phyloP scores from a whole-genome alignment of 2,329 filamentous ascomycete species.

The Colletotrichum sojae region DNA sequence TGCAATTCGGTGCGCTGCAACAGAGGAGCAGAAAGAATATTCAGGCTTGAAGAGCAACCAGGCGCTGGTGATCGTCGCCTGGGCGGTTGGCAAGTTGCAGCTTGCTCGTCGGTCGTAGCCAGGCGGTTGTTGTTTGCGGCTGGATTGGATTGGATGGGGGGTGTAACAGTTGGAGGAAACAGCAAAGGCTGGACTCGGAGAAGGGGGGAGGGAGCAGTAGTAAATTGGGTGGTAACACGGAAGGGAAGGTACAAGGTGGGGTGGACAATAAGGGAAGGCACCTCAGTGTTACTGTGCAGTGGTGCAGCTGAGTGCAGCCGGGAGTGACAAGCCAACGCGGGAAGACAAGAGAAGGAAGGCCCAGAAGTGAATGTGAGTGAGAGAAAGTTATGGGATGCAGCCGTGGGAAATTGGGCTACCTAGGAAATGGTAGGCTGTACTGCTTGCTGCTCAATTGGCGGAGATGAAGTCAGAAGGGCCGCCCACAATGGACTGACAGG shows the following conservation, averaged over 20 bases:
- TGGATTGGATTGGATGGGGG: neutral
- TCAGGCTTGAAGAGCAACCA: constrained; percentile 13
- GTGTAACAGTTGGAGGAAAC: constrained; percentile 21
- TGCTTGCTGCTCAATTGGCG: constrained; percentile 35
- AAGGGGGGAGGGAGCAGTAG: constrained; percentile 11
- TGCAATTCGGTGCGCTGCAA: neutral
- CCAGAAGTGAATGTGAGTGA: neutral
- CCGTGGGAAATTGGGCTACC: constrained; percentile 38
- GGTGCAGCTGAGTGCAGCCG: neutral
- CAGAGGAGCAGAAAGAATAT: neutral
- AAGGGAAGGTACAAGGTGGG: constrained; percentile 10
- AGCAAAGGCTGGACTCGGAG: constrained; percentile 16
- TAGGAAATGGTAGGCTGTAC: constrained; percentile 14
- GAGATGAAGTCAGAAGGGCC: constrained; percentile 36
- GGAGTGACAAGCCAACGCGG: neutral
- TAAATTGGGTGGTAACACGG: constrained; percentile 16
- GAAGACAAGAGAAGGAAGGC: neutral
- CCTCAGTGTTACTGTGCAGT: neutral
- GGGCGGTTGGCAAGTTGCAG: constrained; percentile 1
- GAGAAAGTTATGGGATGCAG: constrained; percentile 11
- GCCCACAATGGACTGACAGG: neutral
- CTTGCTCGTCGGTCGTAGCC: constrained; percentile 18
- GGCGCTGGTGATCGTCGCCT: constrained; percentile 2
- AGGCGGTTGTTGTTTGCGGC: constrained; percentile 26
- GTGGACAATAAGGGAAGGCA: constrained; percentile 17